phyloP scores from a whole-genome alignment of 164 flowering plant species.

The Euptelea pleiosperma region DNA sequence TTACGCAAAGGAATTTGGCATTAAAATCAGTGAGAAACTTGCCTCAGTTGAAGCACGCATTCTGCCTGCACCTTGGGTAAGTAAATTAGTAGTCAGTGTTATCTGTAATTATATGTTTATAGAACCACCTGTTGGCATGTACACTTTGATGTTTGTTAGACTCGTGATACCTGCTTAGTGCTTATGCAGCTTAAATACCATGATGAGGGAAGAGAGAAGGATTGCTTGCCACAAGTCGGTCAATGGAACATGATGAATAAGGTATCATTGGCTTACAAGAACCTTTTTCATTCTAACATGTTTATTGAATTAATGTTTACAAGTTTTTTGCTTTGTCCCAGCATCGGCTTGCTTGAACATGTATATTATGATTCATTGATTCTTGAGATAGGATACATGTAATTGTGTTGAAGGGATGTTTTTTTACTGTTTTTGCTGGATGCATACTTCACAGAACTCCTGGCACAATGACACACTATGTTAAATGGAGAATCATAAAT shows the following conservation, averaged over 20 bases:
- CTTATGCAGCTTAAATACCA: conserved; percentile 81
- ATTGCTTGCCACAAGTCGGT: conserved; percentile 84
- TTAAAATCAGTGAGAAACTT: conserved; percentile 70
- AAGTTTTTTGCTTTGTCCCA: background rate
- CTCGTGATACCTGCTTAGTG: background rate
- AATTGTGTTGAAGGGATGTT: too few relatives aligned
- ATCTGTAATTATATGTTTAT: background rate
- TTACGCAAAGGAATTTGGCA: conserved; percentile 85
- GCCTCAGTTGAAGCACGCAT: conserved; percentile 93
- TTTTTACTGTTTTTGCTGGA: too few relatives aligned
- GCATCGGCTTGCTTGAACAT: background rate
- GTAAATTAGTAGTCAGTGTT: background rate
- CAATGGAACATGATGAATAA: conserved; percentile 95
- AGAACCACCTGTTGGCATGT: background rate
- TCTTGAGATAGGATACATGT: background rate
- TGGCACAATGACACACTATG: too few relatives aligned
- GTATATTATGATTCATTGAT: background rate
- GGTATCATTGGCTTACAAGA: conserved; percentile 22
- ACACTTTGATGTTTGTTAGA: background rate
- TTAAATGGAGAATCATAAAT: too few relatives aligned
- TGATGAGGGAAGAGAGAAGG: conserved; percentile 80
- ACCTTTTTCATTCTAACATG: background rate
- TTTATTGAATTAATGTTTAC: background rate
- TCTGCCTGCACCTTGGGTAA: conserved; percentile 88
- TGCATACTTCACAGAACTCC: too few relatives aligned